Percentiles rank a stretch among this genome's conserved stretches.
These are phyloP conservation scores for Paracamarosporium sp. DNA, from an alignment of 2,329 filamentous ascomycete species.

Conservation along the genomic window DNA sequence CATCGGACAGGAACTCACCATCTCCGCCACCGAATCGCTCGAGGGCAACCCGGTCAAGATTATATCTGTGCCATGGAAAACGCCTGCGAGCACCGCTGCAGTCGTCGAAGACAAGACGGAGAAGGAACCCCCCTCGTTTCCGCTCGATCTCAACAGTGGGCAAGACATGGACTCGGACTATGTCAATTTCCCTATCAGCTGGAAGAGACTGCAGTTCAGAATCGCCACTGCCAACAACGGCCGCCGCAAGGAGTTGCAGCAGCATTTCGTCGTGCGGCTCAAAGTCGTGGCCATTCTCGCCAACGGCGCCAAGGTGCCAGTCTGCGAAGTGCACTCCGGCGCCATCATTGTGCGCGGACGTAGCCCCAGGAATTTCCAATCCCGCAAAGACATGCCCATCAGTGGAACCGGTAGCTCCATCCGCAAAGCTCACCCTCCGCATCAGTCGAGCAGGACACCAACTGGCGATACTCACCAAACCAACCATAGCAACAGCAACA, in stretches of 20 bases:
- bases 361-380: constrained; percentile 93
- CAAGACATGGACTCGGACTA: constrained; percentile 80
- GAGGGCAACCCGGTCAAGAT: constrained; percentile 91
- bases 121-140: constrained; percentile 85
- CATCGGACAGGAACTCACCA: constrained; percentile 80
- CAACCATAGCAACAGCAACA: constrained; percentile 29
- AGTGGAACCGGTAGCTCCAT: constrained; percentile 78
- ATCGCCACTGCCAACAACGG: constrained; percentile 98
- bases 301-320: constrained; percentile 79
- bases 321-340: constrained; percentile 85
- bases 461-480: constrained; percentile 44
- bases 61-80: constrained; percentile 98
- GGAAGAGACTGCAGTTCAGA: constrained; percentile 91
- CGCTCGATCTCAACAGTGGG: constrained; percentile 71
- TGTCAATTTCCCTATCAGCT: constrained; percentile 89
- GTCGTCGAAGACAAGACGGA: constrained; percentile 72
- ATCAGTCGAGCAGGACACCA: constrained; percentile 44
- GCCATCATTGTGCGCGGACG: constrained; percentile 93
- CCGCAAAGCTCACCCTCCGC: constrained; percentile 63
- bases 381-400: constrained; percentile 89
- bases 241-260: constrained; percentile 90
- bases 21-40: constrained; percentile 93
- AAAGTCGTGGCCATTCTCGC: constrained; percentile 85
- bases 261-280: constrained; percentile 90
- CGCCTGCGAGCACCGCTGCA: constrained; percentile 80